phyloP scores from a whole-genome alignment of 306 rosid species.

The Fragaria ananassa region DNA sequence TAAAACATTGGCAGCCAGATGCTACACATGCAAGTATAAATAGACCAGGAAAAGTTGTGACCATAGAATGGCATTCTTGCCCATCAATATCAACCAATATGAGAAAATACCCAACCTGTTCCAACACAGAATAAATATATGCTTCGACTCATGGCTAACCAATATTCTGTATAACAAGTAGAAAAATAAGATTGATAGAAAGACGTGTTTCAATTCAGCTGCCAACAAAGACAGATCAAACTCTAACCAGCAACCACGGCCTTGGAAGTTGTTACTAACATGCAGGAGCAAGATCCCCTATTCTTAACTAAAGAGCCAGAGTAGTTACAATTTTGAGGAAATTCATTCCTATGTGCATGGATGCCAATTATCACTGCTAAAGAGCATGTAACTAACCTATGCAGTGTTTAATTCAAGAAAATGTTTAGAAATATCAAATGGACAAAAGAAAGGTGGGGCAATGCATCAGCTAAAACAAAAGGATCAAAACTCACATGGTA shows the following conservation, averaged over 20 bases:
- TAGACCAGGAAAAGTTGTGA: background rate
- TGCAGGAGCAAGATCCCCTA: slow-evolving; percentile 8
- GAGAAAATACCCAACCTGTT: background rate
- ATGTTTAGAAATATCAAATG: background rate
- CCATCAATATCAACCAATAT: background rate
- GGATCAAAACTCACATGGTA: background rate
- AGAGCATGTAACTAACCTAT: background rate
- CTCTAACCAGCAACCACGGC: background rate
- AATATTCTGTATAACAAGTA: background rate
- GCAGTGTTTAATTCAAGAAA: background rate
- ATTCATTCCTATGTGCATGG: background rate
- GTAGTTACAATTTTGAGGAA: background rate
- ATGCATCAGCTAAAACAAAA: background rate
- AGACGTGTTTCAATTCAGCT: background rate
- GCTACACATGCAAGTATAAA: background rate
- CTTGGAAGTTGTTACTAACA: background rate
- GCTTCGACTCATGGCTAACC: background rate
- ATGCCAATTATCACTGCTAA: background rate
- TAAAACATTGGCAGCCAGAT: background rate
- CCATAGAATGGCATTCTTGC: background rate
- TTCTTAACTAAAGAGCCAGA: background rate
- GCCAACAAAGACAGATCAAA: background rate
- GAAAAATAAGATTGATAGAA: background rate
- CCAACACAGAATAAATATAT: too few relatives aligned
- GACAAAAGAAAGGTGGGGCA: background rate